Conservation (phyloP, 345 rosid species). For the Eucalyptus regnans region DNA sequence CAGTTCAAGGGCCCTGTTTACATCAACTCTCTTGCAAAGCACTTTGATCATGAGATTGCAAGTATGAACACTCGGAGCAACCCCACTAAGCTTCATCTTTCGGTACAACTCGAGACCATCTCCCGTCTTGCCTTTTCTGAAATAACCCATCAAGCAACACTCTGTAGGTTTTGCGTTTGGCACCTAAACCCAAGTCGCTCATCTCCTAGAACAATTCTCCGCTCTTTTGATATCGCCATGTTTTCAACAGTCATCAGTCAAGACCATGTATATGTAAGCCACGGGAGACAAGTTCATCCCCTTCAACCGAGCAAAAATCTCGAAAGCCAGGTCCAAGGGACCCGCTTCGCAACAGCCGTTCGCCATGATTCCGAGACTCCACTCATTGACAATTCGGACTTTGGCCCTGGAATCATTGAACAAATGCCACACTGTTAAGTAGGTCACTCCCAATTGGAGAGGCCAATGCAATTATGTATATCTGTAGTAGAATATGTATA, state of each 20-base stretch:
- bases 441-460: too few relatives aligned
- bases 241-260: constrained; percentile 80
- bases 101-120: constrained; percentile 51
- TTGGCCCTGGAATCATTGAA: constrained; percentile 16
- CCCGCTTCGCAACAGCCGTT: constrained; percentile 64
- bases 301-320: constrained; percentile 26
- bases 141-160: constrained; percentile 62
- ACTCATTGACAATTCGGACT: constrained; percentile 37
- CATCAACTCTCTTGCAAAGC: constrained; percentile 33
- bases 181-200: constrained; percentile 41
- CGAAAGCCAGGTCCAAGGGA: constrained; percentile 32
- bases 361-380: constrained; percentile 58
- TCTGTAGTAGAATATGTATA: too few relatives aligned
- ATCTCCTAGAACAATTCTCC: constrained; percentile 31
- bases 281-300: constrained; percentile 37
- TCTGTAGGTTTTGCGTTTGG: constrained; percentile 64
- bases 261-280: constrained; percentile 54
- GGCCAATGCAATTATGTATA: too few relatives aligned
- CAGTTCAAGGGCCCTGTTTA: not conserved
- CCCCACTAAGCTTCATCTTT: constrained; percentile 48
- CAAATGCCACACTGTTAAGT: constrained; percentile 4
- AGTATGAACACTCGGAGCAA: constrained; percentile 44
- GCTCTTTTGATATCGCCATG: constrained; percentile 47
- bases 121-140: constrained; percentile 36
- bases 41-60: constrained; percentile 52